Conservation (phyloP, 73 alveolate species). For the Stentor coeruleus region DNA sequence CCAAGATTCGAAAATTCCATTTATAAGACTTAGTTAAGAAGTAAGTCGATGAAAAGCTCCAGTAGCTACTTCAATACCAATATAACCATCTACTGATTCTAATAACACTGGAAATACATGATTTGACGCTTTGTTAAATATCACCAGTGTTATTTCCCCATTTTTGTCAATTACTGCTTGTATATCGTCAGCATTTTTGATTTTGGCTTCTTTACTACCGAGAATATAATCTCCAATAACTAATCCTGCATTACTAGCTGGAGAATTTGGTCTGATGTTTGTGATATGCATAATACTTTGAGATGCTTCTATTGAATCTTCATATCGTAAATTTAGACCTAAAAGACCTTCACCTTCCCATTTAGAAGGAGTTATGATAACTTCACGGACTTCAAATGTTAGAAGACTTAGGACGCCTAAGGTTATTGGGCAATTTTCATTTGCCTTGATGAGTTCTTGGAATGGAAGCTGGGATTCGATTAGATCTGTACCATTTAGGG, state of each 20-base stretch:
- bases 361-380: not conserved
- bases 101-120: not conserved
- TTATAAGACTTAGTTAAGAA: too few species aligned
- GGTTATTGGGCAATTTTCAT: not conserved
- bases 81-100: not conserved
- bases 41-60: not conserved
- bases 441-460: not conserved
- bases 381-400: not conserved
- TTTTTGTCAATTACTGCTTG: not conserved
- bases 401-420: not conserved
- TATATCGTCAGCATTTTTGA: not conserved
- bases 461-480: not conserved
- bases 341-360: slow-evolving; percentile 18
- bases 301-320: slow-evolving; percentile 5
- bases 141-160: not conserved
- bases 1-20: slow-evolving; percentile 40
- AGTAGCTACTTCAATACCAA: not conserved
- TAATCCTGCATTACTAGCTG: slow-evolving; percentile 2
- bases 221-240: not conserved
- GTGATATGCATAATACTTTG: not conserved
- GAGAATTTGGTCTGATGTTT: not conserved
- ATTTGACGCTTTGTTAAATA: not conserved
- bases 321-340: not conserved
- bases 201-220: slow-evolving; percentile 9
- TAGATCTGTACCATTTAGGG: not conserved